Evolutionary conservation across 2,329 filamentous ascomycete genomes (phyloP).

Genomic region (Coleophoma cylindrospora): DNA sequence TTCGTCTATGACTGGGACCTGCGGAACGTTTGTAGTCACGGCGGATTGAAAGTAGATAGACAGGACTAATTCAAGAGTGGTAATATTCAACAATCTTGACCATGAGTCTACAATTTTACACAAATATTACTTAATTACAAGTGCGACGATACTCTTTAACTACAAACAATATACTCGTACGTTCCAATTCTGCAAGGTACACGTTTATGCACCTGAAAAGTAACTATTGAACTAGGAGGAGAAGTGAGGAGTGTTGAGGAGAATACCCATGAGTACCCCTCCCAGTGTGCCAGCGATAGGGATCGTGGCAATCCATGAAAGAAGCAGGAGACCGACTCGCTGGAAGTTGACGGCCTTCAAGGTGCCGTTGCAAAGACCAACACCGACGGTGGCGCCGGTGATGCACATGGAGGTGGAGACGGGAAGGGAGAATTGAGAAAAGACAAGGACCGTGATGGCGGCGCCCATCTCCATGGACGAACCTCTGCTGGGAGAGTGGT

Average conservation of each 20-base stretch:
- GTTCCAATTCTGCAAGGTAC: too few species aligned
- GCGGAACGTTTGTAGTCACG: too few species aligned
- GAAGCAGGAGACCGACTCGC: slow-evolving; percentile 60
- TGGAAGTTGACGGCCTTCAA: slow-evolving; percentile 72
- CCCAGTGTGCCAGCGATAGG: slow-evolving; percentile 28
- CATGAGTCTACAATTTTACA: too few species aligned
- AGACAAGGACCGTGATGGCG: slow-evolving; percentile 70
- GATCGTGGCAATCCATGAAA: slow-evolving; percentile 64
- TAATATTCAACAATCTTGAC: too few species aligned
- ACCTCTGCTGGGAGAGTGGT: slow-evolving; percentile 53
- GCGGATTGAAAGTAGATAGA: too few species aligned
- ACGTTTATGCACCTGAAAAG: too few species aligned
- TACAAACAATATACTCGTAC: too few species aligned
- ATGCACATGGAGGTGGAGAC: slow-evolving; percentile 79
- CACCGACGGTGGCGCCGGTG: slow-evolving; percentile 72
- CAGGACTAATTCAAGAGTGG: too few species aligned
- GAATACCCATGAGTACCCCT: slow-evolving; percentile 36
- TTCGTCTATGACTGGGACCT: too few species aligned
- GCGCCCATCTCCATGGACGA: slow-evolving; percentile 79
- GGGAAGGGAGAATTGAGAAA: slow-evolving; percentile 70
- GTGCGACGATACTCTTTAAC: too few species aligned
- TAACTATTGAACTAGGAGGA: background rate
- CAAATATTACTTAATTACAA: too few species aligned
- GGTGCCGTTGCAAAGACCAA: slow-evolving; percentile 71
- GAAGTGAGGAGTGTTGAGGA: slow-evolving; percentile 48